These are phyloP conservation scores for Cladosporium sp. DNA, from an alignment of 2,329 filamentous ascomycete genomes.

Conservation along the genomic window DNA sequence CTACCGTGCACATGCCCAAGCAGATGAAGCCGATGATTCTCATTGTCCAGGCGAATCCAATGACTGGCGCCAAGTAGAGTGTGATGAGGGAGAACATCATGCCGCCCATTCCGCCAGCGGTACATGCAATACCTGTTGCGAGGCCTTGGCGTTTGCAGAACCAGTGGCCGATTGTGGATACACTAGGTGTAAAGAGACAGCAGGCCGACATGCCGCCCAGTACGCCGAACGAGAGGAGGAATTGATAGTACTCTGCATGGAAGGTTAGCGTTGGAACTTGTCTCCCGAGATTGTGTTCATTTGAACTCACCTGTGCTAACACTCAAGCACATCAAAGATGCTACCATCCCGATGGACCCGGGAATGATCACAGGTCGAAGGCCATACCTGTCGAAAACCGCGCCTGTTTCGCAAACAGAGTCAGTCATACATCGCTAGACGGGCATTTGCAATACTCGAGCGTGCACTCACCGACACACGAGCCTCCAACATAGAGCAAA, in stretches of 20 bases:
- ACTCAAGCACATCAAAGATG: conserved; percentile 1
- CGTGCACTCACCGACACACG: neutral
- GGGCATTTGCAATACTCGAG: neutral
- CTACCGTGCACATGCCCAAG: conserved; percentile 28
- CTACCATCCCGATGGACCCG: conserved; percentile 1
- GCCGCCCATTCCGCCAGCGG: conserved; percentile 51
- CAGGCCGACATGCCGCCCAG: conserved; percentile 68
- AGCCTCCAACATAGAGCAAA: conserved; percentile 1
- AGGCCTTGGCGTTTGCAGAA: conserved; percentile 70
- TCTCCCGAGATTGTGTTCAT: neutral
- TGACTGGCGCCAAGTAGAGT: conserved; percentile 35
- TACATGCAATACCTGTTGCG: conserved; percentile 74
- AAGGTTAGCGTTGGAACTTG: neutral
- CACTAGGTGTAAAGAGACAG: conserved; percentile 74
- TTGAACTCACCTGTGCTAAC: neutral
- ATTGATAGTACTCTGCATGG: conserved; percentile 21
- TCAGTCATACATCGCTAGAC: neutral
- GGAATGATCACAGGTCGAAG: conserved; percentile 4
- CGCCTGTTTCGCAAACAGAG: neutral
- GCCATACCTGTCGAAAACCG: conserved; percentile 3
- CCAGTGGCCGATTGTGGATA: conserved; percentile 75
- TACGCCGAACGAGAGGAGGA: conserved; percentile 62
- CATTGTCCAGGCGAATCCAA: conserved; percentile 44
- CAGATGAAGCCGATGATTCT: conserved; percentile 41
- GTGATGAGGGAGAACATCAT: conserved; percentile 43